Evolutionary conservation across 2,329 filamentous ascomycete genomes (phyloP).

Genomic region (Colletotrichum lindemuthianum): DNA sequence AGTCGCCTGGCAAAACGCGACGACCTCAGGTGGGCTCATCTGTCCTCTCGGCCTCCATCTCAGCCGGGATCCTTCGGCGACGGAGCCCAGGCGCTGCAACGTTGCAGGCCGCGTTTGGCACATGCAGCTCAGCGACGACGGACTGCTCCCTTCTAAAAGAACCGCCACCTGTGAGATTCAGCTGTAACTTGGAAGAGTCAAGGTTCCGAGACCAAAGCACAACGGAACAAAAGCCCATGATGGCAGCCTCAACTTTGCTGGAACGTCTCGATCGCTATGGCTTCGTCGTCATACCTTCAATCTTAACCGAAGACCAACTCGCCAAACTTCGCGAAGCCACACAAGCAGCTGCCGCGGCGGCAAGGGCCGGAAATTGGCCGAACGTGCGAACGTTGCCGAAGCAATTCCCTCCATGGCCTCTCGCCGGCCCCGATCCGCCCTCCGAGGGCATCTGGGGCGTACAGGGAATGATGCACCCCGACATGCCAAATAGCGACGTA

Average conservation of each 20-base stretch:
- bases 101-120: constrained; percentile 16
- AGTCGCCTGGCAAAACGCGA: too few species aligned
- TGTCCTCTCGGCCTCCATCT: constrained; percentile 12
- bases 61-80: constrained; percentile 13
- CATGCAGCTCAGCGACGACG: background rate
- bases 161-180: too few species aligned
- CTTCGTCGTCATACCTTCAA: constrained; percentile 76
- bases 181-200: too few species aligned
- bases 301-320: constrained; percentile 68
- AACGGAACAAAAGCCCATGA: constrained; percentile 1
- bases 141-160: background rate
- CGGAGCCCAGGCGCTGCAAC: constrained; percentile 14
- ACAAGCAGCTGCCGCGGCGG: constrained; percentile 64
- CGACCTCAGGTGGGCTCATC: background rate
- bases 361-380: constrained; percentile 80
- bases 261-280: constrained; percentile 74
- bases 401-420: constrained; percentile 86
- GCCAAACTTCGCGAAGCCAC: constrained; percentile 69
- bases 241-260: constrained; percentile 46
- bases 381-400: constrained; percentile 86
- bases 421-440: constrained; percentile 55
- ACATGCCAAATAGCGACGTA: constrained; percentile 66
- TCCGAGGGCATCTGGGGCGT: constrained; percentile 85
- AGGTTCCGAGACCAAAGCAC: background rate
- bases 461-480: constrained; percentile 83